phyloP scores from a whole-genome alignment of 495 filamentous ascomycete species.

The Beverwykella pulmonaria region DNA sequence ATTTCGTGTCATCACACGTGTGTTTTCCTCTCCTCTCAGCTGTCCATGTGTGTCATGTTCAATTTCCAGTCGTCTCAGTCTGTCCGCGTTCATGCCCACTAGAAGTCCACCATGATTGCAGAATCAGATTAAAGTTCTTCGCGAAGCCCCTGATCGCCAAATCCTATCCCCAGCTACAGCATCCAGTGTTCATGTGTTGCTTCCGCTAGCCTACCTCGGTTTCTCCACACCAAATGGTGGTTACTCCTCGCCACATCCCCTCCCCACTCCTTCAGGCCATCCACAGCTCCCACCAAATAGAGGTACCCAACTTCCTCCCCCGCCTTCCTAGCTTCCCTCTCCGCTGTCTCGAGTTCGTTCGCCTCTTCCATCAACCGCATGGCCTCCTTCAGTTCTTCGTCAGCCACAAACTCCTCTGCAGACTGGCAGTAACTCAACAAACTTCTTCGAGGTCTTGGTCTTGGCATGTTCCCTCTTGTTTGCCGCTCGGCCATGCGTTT shows the following conservation, averaged over 20 bases:
- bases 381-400: background rate
- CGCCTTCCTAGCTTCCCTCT: slow-evolving; percentile 1
- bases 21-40: background rate
- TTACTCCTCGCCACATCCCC: slow-evolving; percentile 1
- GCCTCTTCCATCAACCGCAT: background rate
- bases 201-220: background rate
- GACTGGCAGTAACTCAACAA: background rate
- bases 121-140: no score
- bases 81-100: no score
- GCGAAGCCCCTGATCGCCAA: background rate
- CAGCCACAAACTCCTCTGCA: background rate
- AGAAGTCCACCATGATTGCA: no score
- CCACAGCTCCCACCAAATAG: slow-evolving; percentile 2
- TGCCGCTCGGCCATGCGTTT: slow-evolving; percentile 1
- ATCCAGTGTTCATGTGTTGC: no score
- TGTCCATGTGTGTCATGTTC: background rate
- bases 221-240: slow-evolving; percentile 3
- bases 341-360: background rate
- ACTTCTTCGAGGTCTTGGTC: slow-evolving; percentile 1
- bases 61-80: no score
- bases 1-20: no score
- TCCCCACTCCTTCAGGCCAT: background rate
- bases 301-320: slow-evolving; percentile 15
- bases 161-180: background rate
- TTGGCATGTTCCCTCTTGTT: background rate